Evolutionary conservation across 2,329 filamentous ascomycete species (phyloP).

Genomic region (Arthroderma sp.): DNA sequence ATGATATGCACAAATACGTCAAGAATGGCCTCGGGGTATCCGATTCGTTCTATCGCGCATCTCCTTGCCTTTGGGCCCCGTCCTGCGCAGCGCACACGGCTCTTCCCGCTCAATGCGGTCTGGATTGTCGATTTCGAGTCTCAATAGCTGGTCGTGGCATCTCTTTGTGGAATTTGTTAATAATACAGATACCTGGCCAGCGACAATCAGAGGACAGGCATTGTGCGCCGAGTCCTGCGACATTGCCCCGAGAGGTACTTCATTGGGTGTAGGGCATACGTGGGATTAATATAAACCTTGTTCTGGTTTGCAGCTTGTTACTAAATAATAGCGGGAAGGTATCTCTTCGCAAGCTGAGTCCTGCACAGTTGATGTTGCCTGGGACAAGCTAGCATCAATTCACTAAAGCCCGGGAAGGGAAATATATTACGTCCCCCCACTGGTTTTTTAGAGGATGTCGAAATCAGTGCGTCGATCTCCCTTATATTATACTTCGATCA

Average conservation of each 20-base stretch:
- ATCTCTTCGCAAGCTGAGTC: not conserved
- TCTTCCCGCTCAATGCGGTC: slow-evolving; percentile 1
- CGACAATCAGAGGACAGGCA: not conserved
- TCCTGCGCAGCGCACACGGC: not conserved
- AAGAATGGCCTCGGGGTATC: not conserved
- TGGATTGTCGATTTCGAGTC: slow-evolving; percentile 1
- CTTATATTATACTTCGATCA: not conserved
- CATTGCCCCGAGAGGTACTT: slow-evolving; percentile 1
- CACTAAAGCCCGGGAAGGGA: not conserved
- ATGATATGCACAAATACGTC: slow-evolving; percentile 4
- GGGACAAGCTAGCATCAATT: not conserved
- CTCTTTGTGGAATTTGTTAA: slow-evolving; percentile 3
- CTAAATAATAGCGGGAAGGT: slow-evolving; percentile 1
- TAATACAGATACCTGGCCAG: not conserved
- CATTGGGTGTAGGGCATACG: slow-evolving; percentile 1
- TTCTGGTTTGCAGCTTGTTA: not conserved
- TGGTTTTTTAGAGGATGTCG: not conserved
- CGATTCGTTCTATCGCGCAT: slow-evolving; percentile 4
- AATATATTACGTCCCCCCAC: not conserved
- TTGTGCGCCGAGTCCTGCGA: slow-evolving; percentile 3
- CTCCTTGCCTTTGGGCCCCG: not conserved
- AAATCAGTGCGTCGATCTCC: slow-evolving; percentile 1
- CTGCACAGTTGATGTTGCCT: not conserved
- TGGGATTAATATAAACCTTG: slow-evolving; percentile 5
- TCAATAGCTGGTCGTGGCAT: not conserved